Evolutionary conservation across 306 rosid species (phyloP).

Genomic region (Morella rubra): DNA sequence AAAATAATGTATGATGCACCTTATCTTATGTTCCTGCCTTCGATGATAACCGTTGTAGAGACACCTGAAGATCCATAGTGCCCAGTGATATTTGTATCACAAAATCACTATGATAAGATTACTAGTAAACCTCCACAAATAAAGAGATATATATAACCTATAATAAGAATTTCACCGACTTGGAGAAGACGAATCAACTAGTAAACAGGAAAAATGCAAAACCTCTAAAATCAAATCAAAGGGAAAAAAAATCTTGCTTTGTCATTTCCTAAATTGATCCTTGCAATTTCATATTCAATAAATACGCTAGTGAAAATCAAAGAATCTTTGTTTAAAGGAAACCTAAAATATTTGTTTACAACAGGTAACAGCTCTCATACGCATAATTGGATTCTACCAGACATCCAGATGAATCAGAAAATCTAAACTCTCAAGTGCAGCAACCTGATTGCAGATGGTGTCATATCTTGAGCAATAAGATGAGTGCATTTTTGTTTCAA

Average conservation of each 20-base stretch:
- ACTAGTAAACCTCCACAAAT: not conserved
- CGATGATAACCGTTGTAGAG: conserved; percentile 51
- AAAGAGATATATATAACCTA: not conserved
- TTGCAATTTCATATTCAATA: not conserved
- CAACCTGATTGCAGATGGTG: conserved; percentile 6
- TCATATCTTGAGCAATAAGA: conserved; percentile 12
- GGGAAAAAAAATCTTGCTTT: not conserved
- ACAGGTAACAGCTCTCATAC: not conserved
- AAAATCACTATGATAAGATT: not conserved
- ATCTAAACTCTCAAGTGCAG: not conserved
- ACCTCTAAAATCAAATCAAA: not conserved
- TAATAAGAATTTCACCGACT: not conserved
- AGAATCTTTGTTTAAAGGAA: not conserved
- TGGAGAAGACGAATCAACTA: not conserved
- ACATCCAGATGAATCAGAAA: not conserved
- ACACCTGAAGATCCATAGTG: conserved; percentile 53
- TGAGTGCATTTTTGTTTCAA: not conserved
- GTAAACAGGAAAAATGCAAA: not conserved
- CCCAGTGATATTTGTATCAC: not conserved
- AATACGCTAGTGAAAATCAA: not conserved
- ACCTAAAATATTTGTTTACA: too few species aligned
- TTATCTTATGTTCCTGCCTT: conserved; percentile 76
- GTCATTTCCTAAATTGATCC: not conserved
- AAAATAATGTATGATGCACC: conserved; percentile 82
- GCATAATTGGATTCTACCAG: not conserved